Evolutionary conservation across 306 rosid species (phyloP).

Genomic region (Pyrus communis): DNA sequence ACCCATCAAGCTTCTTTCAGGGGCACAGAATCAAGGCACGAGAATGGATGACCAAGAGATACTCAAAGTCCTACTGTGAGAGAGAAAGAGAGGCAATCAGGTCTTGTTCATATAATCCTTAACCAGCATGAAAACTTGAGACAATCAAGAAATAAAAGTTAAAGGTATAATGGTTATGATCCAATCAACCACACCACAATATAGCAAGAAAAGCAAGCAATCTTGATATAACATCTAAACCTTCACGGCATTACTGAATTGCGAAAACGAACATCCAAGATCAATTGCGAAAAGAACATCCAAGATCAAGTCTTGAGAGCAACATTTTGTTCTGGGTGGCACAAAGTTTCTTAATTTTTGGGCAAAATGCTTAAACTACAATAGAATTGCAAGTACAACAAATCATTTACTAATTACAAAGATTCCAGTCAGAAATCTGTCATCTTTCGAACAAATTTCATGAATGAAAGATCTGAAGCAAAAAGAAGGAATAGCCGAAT

Average conservation of each 20-base stretch:
- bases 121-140: not conserved
- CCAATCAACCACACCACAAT: not conserved
- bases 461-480: slow-evolving; percentile 41
- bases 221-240: not conserved
- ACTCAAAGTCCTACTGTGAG: slow-evolving; percentile 31
- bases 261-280: not conserved
- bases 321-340: not conserved
- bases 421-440: slow-evolving; percentile 7
- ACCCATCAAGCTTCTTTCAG: slow-evolving; percentile 62
- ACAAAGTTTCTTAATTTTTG: not conserved
- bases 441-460: not conserved
- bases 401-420: not conserved
- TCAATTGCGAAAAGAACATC: not conserved
- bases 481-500: not conserved
- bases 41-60: not conserved
- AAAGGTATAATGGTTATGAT: not conserved
- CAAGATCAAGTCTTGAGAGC: not conserved
- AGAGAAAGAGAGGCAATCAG: not conserved
- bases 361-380: not conserved
- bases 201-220: not conserved
- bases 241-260: not conserved
- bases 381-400: not conserved
- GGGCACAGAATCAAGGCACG: slow-evolving; percentile 22
- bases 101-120: not conserved
- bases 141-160: not conserved